phyloP scores from a whole-genome alignment of 225 moss, liverwort and hornwort genomes.

The Neckera pumila region DNA sequence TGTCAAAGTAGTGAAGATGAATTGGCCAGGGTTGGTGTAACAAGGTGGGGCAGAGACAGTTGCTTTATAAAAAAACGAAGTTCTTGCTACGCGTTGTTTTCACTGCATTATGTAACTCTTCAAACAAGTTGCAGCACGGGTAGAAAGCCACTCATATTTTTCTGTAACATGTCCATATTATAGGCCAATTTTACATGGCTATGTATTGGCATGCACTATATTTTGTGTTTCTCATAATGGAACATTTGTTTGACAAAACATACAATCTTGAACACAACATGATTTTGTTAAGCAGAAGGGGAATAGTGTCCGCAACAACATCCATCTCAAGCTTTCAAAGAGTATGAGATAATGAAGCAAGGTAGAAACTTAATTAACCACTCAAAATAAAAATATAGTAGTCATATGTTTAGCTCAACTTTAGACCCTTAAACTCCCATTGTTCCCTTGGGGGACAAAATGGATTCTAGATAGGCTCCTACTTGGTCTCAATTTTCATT shows the following conservation, averaged over 20 bases:
- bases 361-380: neutral
- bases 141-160: neutral
- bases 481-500: neutral
- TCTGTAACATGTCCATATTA: neutral
- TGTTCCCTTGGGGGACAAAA: rapidly evolving
- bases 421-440: neutral
- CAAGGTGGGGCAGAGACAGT: neutral
- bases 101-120: neutral
- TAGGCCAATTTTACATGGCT: neutral
- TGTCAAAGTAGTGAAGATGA: neutral
- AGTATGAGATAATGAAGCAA: neutral
- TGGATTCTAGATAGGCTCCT: neutral
- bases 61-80: neutral
- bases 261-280: neutral
- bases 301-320: neutral
- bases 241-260: neutral
- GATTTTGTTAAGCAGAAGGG: neutral
- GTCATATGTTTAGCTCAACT: rapidly evolving
- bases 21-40: neutral
- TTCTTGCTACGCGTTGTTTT: neutral
- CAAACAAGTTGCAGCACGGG: neutral
- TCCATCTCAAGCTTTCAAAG: neutral
- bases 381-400: neutral
- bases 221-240: neutral
- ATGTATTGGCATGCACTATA: too few species aligned